Percentiles rank a stretch among this genome's conserved stretches.
Conservation (phyloP, 2,329 filamentous ascomycete genomes). For the Madurella mycetomatis region DNA sequence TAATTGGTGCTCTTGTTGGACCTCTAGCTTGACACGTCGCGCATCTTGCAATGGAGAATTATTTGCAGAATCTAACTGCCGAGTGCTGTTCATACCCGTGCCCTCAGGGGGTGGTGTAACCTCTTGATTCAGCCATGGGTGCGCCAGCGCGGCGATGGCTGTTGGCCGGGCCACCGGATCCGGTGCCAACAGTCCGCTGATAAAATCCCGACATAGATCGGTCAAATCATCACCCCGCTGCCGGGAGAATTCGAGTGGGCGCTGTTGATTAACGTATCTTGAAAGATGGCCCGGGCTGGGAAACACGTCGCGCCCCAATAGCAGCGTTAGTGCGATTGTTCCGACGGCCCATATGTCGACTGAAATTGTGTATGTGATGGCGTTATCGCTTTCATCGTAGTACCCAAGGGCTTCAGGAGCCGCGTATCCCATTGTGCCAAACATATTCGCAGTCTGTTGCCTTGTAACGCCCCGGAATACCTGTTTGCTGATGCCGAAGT, state of each 20-base stretch:
- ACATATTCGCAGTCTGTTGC: conserved; percentile 9
- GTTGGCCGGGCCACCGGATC: conserved; percentile 1
- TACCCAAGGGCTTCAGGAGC: conserved; percentile 25
- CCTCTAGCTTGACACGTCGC: background rate
- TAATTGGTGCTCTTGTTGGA: background rate
- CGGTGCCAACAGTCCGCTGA: background rate
- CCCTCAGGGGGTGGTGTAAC: background rate
- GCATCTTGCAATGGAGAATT: background rate
- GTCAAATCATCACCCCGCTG: background rate
- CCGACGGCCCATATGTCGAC: conserved; percentile 30
- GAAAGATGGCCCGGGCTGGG: background rate
- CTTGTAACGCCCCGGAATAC: conserved; percentile 15
- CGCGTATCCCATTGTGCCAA: conserved; percentile 21
- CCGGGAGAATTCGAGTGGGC: background rate
- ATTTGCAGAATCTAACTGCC: background rate
- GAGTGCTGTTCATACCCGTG: background rate
- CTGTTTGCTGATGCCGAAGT: conserved; percentile 28
- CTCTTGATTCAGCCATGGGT: background rate
- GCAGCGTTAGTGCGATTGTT: conserved; percentile 10
- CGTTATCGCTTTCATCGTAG: background rate
- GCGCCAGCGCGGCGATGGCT: background rate
- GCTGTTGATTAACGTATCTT: background rate
- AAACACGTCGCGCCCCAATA: background rate
- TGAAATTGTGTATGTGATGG: conserved; percentile 8
- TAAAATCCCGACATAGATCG: background rate